Evolutionary conservation across 352 stramenopile genomes (phyloP).

Genomic region (Globisporangium cylindrosporum): DNA sequence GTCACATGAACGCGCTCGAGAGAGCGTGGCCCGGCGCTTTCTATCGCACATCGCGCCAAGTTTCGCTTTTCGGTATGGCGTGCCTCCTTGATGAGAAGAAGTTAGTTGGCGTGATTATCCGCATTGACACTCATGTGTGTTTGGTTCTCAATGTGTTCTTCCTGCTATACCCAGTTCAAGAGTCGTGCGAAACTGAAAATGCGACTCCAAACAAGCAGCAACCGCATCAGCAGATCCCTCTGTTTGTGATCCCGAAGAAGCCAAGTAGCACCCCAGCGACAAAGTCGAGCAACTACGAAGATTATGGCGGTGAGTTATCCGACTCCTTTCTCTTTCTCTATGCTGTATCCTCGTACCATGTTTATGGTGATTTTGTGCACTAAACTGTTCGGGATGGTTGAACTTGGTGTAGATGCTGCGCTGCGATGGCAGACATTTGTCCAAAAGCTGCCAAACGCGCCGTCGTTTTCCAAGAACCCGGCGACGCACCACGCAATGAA

Average conservation of each 20-base stretch:
- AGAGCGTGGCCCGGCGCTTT: constrained; percentile 28
- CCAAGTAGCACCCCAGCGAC: neutral
- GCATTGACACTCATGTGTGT: neutral
- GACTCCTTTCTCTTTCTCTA: neutral
- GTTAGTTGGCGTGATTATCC: neutral
- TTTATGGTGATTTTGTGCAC: neutral
- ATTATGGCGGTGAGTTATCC: constrained; percentile 30
- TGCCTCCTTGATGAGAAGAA: neutral
- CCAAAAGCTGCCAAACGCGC: constrained; percentile 16
- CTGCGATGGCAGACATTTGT: constrained; percentile 19
- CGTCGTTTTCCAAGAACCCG: constrained; percentile 21
- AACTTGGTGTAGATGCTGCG: constrained; percentile 7
- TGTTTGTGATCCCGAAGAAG: constrained; percentile 15
- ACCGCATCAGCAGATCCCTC: constrained; percentile 10
- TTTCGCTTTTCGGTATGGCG: constrained; percentile 6
- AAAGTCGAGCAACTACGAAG: constrained; percentile 20
- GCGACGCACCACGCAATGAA: constrained; percentile 25
- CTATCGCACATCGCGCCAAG: constrained; percentile 10
- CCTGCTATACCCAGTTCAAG: constrained; percentile 19
- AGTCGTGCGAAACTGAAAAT: constrained; percentile 16
- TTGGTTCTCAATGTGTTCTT: neutral
- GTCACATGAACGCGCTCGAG: constrained; percentile 37
- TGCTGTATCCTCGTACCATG: neutral
- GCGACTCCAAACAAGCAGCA: constrained; percentile 10
- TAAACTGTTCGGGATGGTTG: neutral